phyloP scores from a whole-genome alignment of 2,329 filamentous ascomycete genomes.

The Fusarium newnesense region DNA sequence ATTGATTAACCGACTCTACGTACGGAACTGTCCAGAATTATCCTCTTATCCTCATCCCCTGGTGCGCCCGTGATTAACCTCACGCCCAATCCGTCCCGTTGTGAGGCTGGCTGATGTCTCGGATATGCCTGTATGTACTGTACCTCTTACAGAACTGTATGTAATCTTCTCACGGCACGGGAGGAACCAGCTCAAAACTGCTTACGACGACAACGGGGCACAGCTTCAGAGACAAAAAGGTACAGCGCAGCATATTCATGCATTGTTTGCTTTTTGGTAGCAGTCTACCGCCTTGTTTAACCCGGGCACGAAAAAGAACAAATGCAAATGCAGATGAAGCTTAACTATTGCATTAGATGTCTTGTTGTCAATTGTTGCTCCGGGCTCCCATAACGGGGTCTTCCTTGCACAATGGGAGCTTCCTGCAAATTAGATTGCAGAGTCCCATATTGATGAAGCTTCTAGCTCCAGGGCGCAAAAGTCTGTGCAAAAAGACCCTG shows the following conservation, averaged over 20 bases:
- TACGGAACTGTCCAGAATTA: background rate
- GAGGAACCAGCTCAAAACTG: constrained; percentile 10
- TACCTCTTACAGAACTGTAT: background rate
- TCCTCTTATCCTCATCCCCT: background rate
- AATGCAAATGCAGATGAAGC: constrained; percentile 1
- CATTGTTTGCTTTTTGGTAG: background rate
- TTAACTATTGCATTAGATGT: background rate
- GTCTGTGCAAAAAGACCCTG: constrained; percentile 19
- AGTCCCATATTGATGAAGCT: constrained; percentile 23
- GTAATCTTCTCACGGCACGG: constrained; percentile 25
- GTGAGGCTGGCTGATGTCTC: constrained; percentile 37
- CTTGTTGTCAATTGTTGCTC: constrained; percentile 26
- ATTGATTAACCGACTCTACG: constrained; percentile 10
- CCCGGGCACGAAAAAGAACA: constrained; percentile 1
- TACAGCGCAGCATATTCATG: constrained; percentile 15
- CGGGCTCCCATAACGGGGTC: constrained; percentile 19
- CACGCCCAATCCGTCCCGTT: constrained; percentile 7
- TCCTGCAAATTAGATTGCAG: constrained; percentile 18
- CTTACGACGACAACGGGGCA: constrained; percentile 30
- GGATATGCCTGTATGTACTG: constrained; percentile 19
- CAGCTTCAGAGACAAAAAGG: constrained; percentile 8
- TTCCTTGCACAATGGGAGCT: constrained; percentile 22
- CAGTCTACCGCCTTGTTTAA: constrained; percentile 8
- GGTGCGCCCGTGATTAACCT: constrained; percentile 14
- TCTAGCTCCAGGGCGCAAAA: constrained; percentile 1